Base-by-base conservation (phyloP, 2,329 filamentous ascomycete genomes). In the Ascomycota sp. region DNA sequence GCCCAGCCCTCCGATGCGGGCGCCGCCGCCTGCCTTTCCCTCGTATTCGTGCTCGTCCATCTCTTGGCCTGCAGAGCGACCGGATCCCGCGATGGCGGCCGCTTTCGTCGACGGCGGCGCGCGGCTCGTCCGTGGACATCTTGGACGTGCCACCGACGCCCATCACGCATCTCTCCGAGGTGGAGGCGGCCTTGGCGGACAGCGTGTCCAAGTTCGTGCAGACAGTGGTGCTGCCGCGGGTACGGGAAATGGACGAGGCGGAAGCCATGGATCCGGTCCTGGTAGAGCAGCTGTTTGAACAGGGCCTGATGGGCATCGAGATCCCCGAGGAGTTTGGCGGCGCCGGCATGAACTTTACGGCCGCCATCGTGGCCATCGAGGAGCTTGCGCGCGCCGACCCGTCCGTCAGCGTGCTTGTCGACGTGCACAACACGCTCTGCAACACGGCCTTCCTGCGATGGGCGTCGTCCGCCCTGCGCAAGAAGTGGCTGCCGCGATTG, bases 261-360 rank as follows among this genome's bases (percentile, higher is more conserved):
- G 89, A 98, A 63, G 56, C 66, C 33, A 95, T 98, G 89, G 89
- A 95, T 51, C 74, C 81, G 0, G 51, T 65, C 2, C 56, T 98
- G 7, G 77, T 98, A 5, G 83, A 93, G 59, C 79, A 89, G 56
- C 68, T 93, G 30, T 98, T 98, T 45, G 89, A 98, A 61, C 85
- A 95, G 51, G 89, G 89, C 1, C 62, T 98, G 29, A 98, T 98
- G 89, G 78, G 83, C 36, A 69, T 98, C 38, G 89, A 98, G 59
- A 93, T 98, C 33, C 86, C 89, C 11, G 89, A 98, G 55, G 85
- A 94, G 54, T 98, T 76, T 49, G 89, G 89, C 35, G 89, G 89
- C 36, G 81, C 86, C 0, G 89, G 85, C 42, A 95, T 98, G 89
- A 94, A 94, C 67, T 98, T 98, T 57, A 95, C 89, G 1, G 63